A percentile compares a stretch with the other conserved stretches of the same genome.
Conservation (phyloP, 345 rosid genomes). For the Populus deltoides region DNA sequence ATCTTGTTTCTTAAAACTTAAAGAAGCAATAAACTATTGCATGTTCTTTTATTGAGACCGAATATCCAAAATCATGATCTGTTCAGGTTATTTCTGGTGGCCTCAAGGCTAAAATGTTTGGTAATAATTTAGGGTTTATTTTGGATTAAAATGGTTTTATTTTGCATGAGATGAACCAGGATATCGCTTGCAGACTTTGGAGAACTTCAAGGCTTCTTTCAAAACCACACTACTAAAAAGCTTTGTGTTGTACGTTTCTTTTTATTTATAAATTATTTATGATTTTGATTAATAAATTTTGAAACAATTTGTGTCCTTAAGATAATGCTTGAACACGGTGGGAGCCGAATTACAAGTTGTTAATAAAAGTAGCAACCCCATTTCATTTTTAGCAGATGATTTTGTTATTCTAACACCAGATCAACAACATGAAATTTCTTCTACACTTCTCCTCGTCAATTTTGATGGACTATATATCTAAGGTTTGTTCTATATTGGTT, state of each 20-base stretch:
- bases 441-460: conserved; percentile 79
- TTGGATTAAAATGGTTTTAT: conserved; percentile 15
- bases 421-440: conserved; percentile 72
- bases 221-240: conserved; percentile 26
- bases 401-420: conserved; percentile 73
- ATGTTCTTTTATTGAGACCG: too few relatives aligned
- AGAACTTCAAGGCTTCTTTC: conserved; percentile 29
- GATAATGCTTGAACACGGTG: conserved; percentile 91
- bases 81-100: conserved; percentile 22
- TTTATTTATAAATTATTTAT: not conserved
- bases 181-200: conserved; percentile 27
- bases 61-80: conserved; percentile 25
- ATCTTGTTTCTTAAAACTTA: too few relatives aligned
- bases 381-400: conserved; percentile 68
- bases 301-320: conserved; percentile 7
- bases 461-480: conserved; percentile 62
- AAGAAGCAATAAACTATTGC: too few relatives aligned
- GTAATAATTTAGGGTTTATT: not conserved
- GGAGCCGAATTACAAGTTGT: conserved; percentile 90
- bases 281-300: not conserved
- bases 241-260: conserved; percentile 27
- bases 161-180: conserved; percentile 23
- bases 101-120: conserved; percentile 33
- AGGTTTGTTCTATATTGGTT: conserved; percentile 33
- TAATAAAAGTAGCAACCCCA: conserved; percentile 66